Base-by-base conservation (phyloP, 495 filamentous ascomycete genomes). In the Xeromyces bisporus region DNA sequence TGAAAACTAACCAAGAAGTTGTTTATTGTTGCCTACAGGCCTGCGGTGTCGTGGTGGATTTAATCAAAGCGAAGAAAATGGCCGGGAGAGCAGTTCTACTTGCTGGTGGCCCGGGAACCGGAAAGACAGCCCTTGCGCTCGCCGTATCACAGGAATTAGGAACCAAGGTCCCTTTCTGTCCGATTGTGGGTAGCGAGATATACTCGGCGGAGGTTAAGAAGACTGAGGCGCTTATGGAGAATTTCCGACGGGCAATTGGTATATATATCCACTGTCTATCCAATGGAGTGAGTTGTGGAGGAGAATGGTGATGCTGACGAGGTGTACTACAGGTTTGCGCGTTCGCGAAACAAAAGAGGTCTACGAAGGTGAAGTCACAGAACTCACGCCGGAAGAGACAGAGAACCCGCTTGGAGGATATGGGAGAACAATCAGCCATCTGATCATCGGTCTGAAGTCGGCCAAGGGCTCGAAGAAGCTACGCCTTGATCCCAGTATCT, bases 191-290 rank as follows among this genome's bases (percentile, higher is more conserved):
- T 36, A 93, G 85, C 56, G 89, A 97, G 48, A 76, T 97, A 41
- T 97, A 93, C 60, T 87, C 80, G 27, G 77, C 87, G 23, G 89
- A 97, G 56, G 82, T 97, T 35, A 94, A 94, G 71, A 97, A 97
- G 71, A 96, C 89, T 12, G 89, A 97, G 55, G 79, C 89, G 23
- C 62, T 97, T 47, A 94, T 93, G 83, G 89, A 97, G 65, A 93
- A 93, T 53, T 97, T 97, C 55, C 71, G 89, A 51, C 63, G 86
- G 49, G 87, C 89, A 26, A 97, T 96, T 48, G 89, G 89, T 64
- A 58, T 35, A 60, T 36, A 15, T 43, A n/a, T n/a, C n/a, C n/a
- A n/a, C n/a, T n/a, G n/a, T n/a, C n/a, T n/a, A n/a, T n/a, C n/a
- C n/a, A n/a, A n/a, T n/a, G n/a, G n/a, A n/a, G 7, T 2, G 31